Conservation (phyloP, 2,329 filamentous ascomycete species). For the Fonsecaea pedrosoi region DNA sequence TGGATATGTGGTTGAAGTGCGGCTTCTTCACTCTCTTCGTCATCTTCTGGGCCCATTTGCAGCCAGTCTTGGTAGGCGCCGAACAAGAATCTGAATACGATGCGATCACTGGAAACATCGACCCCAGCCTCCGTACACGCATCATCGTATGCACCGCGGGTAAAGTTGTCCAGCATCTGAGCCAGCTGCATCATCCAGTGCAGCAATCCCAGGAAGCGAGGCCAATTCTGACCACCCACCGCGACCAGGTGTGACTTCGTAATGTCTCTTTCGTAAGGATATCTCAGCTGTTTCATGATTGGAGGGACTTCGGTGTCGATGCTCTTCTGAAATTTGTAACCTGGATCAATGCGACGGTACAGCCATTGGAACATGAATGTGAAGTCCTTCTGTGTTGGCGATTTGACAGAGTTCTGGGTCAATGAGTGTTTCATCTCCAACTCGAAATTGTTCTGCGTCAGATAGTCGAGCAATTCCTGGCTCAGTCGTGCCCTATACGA, state of each 20-base stretch:
- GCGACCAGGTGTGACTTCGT: conserved; percentile 95
- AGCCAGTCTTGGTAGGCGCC: conserved; percentile 93
- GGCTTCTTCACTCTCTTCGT: conserved; percentile 80
- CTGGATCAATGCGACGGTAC: conserved; percentile 93
- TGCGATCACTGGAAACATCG: conserved; percentile 86
- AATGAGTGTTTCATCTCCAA: conserved; percentile 95
- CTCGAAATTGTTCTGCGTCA: conserved; percentile 93
- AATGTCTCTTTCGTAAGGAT: conserved; percentile 93
- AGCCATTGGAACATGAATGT: conserved; percentile 98
- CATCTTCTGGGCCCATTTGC: conserved; percentile 85
- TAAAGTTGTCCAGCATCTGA: conserved; percentile 88
- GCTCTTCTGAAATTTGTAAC: conserved; percentile 89
- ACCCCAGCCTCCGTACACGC: conserved; percentile 86
- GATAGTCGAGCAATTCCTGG: conserved; percentile 88
- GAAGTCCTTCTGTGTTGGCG: conserved; percentile 97
- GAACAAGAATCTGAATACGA: conserved; percentile 92
- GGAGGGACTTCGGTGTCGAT: conserved; percentile 95
- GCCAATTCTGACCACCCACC: conserved; percentile 96
- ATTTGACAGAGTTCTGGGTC: conserved; percentile 88
- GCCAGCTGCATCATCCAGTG: conserved; percentile 99
- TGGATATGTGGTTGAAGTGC: conserved; percentile 83
- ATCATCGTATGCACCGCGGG: conserved; percentile 80
- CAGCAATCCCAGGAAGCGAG: conserved; percentile 87
- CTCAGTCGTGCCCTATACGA: conserved; percentile 81
- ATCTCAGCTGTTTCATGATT: conserved; percentile 89